These are phyloP conservation scores for Globisporangium cederbergense DNA, from an alignment of 352 stramenopile species.

Conservation along the genomic window DNA sequence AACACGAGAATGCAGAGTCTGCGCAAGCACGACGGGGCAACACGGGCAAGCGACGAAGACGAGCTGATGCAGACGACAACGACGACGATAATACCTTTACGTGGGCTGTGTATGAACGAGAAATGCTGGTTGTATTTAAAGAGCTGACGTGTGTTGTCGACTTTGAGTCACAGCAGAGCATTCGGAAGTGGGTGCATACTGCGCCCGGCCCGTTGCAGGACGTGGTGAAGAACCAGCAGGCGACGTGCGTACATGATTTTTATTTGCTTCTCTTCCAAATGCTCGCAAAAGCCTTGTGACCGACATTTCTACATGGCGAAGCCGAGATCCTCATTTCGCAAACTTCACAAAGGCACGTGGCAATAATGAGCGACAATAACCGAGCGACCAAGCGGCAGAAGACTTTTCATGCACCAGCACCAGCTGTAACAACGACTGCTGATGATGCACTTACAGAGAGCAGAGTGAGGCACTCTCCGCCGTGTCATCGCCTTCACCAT, in stretches of 20 bases:
- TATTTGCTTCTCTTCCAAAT: not conserved
- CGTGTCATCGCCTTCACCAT: no score
- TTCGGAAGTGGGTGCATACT: conserved; percentile 72
- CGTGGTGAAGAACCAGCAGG: conserved; percentile 67
- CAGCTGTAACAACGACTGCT: no score
- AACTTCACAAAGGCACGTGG: no score
- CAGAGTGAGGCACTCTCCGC: no score
- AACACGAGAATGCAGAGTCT: not conserved
- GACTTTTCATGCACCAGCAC: no score
- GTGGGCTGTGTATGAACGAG: not conserved
- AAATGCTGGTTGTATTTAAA: not conserved
- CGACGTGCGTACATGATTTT: conserved; percentile 23
- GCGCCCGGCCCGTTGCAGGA: conserved; percentile 69
- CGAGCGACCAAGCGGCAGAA: no score
- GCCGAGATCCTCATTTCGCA: no score
- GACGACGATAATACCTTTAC: not conserved
- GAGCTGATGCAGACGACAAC: not conserved
- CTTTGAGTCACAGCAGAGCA: conserved; percentile 60
- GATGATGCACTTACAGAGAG: no score
- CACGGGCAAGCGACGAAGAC: not conserved
- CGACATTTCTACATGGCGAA: no score
- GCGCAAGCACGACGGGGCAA: no score
- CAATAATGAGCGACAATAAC: no score
- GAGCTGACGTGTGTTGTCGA: conserved; percentile 17
- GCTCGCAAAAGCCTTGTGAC: not conserved